Base-by-base conservation (phyloP, 1,139 yeast species). In the Geotrichum phurueaensis region DNA sequence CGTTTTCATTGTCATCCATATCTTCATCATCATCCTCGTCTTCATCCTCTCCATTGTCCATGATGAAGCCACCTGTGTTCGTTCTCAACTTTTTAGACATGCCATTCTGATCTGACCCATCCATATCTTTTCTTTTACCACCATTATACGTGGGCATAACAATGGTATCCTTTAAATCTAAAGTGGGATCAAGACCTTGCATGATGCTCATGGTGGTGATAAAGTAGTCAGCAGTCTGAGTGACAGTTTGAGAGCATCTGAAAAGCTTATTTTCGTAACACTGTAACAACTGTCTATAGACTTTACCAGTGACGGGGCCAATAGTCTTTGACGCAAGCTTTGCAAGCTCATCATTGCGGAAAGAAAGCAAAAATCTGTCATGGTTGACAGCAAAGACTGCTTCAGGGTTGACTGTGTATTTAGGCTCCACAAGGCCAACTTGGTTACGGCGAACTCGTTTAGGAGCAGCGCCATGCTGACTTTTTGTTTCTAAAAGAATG, bases 281-380 rank as follows among this genome's bases (percentile, higher is more conserved):
- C 52, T 75, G 69, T 64, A 94, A 78, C 6, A 86, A 84, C 9
- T 80, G 74, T 58, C 80, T 78, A 70, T 87, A 94, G 7, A 95
- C 80, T 57, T 79, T 76, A 0, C 96, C 81, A 0, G 95, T 79
- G 2, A 87, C 73, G 13, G 79, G 73, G 6, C 99, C 99, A 54
- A 91, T 75, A 62, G 92, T 80, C 56, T 87, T 84, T 50, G 79
- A 79, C 22, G 87, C 89, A 58, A 88, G 79, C 51, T 82, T 82
- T 1, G 79, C 82, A 33, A 94, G 78, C 64, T 87, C 87, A 51
- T 77, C 74, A 18, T 87, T 80, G 65, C 97, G 80, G 68, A 86
- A 79, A 53, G 82, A 75, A 67, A 90, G 86, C 62, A 87, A 79
- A 69, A 82, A 90, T 66, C 96, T 78, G 43, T 82, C 81, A 62